Percentiles rank a stretch among this genome's conserved stretches.
Evolutionary conservation across 106 monocot genomes (phyloP).

Genomic region (Allium cepa): DNA sequence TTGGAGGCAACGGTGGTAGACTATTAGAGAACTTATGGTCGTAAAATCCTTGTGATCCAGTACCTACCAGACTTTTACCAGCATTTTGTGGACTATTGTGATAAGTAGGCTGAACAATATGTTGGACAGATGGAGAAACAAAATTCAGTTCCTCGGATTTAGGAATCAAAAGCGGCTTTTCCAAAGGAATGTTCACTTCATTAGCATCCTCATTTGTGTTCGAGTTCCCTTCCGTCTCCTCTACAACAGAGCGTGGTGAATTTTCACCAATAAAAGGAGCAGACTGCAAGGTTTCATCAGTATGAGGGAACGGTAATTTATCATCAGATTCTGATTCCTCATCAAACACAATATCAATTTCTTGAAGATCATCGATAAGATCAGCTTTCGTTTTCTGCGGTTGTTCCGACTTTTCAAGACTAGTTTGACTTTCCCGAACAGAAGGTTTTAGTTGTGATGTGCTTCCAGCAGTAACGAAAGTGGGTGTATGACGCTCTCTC

Average conservation of each 20-base stretch:
- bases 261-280: constrained; percentile 49
- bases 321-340: constrained; percentile 96
- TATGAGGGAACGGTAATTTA: constrained; percentile 74
- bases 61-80: constrained; percentile 19
- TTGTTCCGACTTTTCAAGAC: constrained; percentile 42
- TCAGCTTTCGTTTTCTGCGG: constrained; percentile 51
- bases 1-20: constrained; percentile 86
- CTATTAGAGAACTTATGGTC: constrained; percentile 34
- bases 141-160: constrained; percentile 51
- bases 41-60: constrained; percentile 41
- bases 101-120: constrained; percentile 20
- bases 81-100: constrained; percentile 33
- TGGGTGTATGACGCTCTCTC: constrained; percentile 75
- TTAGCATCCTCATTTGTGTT: constrained; percentile 16
- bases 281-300: constrained; percentile 70
- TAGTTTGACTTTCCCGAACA: constrained; percentile 22
- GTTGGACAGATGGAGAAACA: constrained; percentile 19
- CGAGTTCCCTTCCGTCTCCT: constrained; percentile 66
- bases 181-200: constrained; percentile 23
- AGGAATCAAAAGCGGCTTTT: constrained; percentile 32
- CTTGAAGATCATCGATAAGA: constrained; percentile 86
- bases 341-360: constrained; percentile 90
- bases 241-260: constrained; percentile 75
- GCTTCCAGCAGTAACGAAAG: constrained; percentile 38
- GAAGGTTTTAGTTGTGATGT: constrained; percentile 35